A percentile compares a stretch with the other conserved stretches of the same genome.
These are phyloP conservation scores for Sporothrix curviconia DNA, from an alignment of 2,329 filamentous ascomycete species.

Conservation along the genomic window DNA sequence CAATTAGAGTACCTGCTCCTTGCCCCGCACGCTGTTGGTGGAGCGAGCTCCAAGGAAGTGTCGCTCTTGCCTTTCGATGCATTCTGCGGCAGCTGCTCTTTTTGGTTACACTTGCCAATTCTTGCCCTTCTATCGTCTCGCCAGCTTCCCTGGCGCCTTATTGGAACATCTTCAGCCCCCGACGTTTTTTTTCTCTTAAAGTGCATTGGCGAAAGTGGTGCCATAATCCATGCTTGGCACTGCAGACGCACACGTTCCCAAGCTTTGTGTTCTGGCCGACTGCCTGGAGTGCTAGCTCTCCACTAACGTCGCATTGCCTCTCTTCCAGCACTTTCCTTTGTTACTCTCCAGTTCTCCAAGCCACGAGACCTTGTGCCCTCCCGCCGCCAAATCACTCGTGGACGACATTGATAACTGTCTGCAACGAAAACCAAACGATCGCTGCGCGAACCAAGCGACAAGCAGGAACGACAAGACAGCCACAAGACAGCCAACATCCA, in stretches of 20 bases:
- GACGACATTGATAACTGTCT: neutral
- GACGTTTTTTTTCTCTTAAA: neutral
- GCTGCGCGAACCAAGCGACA: neutral
- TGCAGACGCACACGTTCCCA: neutral
- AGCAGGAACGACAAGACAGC: neutral
- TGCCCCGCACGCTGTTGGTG: slow-evolving; percentile 1
- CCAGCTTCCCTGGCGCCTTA: neutral
- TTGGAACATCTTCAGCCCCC: neutral
- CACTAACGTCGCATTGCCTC: slow-evolving; percentile 1
- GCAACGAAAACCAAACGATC: neutral
- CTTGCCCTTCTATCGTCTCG: neutral
- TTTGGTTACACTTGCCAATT: neutral
- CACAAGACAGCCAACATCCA: neutral
- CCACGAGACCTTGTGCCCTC: neutral
- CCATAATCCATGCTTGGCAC: slow-evolving; percentile 1
- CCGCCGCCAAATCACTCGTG: neutral
- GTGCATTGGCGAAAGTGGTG: slow-evolving; percentile 5
- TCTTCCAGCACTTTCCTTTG: slow-evolving; percentile 5
- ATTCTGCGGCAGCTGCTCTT: neutral
- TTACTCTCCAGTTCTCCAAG: neutral
- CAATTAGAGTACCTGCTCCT: slow-evolving; percentile 3
- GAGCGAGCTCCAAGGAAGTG: neutral
- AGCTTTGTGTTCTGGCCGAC: neutral
- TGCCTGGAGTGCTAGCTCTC: neutral
- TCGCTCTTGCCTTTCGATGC: neutral